Conservation (phyloP, 2,329 filamentous ascomycete genomes). For the Cercospora janseana region DNA sequence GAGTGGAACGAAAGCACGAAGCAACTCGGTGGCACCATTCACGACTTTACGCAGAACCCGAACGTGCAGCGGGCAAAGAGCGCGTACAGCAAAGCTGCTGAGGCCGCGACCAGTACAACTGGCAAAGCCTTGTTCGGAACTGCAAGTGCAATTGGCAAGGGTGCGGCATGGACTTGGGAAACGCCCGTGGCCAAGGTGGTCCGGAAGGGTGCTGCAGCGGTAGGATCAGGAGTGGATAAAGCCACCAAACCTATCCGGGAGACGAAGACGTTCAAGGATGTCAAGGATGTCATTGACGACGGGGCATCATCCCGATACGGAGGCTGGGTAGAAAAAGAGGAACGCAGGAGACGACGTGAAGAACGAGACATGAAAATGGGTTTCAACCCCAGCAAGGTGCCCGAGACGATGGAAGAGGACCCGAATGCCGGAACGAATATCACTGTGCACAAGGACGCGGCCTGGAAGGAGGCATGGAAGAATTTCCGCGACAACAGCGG, state of each 20-base stretch:
- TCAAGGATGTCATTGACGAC: slow-evolving; percentile 95
- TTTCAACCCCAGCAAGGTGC: slow-evolving; percentile 39
- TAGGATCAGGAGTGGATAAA: slow-evolving; percentile 85
- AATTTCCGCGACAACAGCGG: slow-evolving; percentile 90
- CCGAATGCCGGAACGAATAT: slow-evolving; percentile 92
- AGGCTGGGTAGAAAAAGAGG: slow-evolving; percentile 95
- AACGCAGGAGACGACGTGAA: slow-evolving; percentile 77
- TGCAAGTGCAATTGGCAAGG: slow-evolving; percentile 81
- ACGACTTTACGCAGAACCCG: slow-evolving; percentile 91
- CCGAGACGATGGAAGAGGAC: slow-evolving; percentile 73
- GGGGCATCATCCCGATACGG: slow-evolving; percentile 94
- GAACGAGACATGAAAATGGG: slow-evolving; percentile 59
- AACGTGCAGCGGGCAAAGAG: slow-evolving; percentile 80
- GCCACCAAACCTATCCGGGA: slow-evolving; percentile 91
- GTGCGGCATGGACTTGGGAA: slow-evolving; percentile 96
- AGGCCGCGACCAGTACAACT: slow-evolving; percentile 75
- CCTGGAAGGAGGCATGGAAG: slow-evolving; percentile 98
- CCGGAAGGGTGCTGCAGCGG: slow-evolving; percentile 78
- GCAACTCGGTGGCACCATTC: slow-evolving; percentile 80
- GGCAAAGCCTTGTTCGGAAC: slow-evolving; percentile 80
- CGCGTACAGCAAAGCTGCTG: slow-evolving; percentile 83
- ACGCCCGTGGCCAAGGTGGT: slow-evolving; percentile 89
- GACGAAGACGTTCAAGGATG: slow-evolving; percentile 87
- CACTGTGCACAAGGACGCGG: slow-evolving; percentile 92
- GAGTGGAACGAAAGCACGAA: slow-evolving; percentile 99